Evolutionary conservation across 768 basidiomycete genomes (phyloP).

Genomic region (Suillus tomentosus): DNA sequence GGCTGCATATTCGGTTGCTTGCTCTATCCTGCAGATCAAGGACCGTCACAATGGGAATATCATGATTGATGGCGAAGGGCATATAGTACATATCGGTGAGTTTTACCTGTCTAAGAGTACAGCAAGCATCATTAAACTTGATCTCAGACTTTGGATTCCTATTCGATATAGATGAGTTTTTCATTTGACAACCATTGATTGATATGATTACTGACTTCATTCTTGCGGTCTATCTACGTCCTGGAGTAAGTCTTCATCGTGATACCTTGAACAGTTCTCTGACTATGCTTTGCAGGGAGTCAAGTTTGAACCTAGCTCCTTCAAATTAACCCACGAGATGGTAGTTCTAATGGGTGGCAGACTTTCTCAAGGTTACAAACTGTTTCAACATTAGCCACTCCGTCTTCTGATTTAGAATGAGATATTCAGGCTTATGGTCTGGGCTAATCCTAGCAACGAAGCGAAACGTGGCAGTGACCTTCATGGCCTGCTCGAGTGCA

Average conservation of each 20-base stretch:
- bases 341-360: conserved; percentile 96
- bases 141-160: conserved; percentile 89
- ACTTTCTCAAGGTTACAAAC: conserved; percentile 89
- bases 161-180: conserved; percentile 96
- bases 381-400: conserved; percentile 92
- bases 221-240: conserved; percentile 42
- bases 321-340: conserved; percentile 99
- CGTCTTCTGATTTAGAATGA: too few species aligned
- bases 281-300: conserved; percentile 65
- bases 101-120: conserved; percentile 9
- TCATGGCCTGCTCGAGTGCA: too few species aligned
- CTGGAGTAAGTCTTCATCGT: conserved; percentile 50
- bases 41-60: conserved; percentile 99
- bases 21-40: conserved; percentile 98
- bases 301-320: conserved; percentile 97
- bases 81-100: conserved; percentile 94
- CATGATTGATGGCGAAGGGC: conserved; percentile 98
- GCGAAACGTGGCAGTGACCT: too few species aligned
- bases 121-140: not conserved
- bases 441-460: too few species aligned
- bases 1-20: conserved; percentile 98
- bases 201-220: conserved; percentile 29
- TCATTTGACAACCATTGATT: conserved; percentile 11
- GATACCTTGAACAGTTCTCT: not conserved
- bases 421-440: too few species aligned